phyloP scores from a whole-genome alignment of 441 rosid species.

The Pelargonium citronellum region DNA sequence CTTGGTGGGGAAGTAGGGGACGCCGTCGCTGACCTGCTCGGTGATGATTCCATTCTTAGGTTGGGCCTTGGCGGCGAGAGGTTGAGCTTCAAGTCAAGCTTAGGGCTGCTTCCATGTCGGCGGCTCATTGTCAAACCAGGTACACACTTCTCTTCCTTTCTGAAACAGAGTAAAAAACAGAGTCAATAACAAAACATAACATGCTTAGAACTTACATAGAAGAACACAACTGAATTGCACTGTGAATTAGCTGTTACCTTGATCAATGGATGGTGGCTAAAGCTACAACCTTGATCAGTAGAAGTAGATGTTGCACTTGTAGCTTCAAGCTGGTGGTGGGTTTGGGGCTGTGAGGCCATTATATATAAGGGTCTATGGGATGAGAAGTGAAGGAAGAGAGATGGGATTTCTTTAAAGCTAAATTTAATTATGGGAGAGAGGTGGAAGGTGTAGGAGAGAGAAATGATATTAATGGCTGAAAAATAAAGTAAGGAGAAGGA shows the following conservation, averaged over 20 bases:
- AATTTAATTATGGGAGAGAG: slow-evolving; percentile 61
- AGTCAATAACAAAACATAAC: neutral
- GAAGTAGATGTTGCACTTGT: neutral
- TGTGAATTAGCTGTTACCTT: slow-evolving; percentile 28
- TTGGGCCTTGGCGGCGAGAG: slow-evolving; percentile 68
- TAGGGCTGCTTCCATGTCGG: slow-evolving; percentile 49
- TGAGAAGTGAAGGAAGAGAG: slow-evolving; percentile 33
- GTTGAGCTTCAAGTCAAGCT: slow-evolving; percentile 83
- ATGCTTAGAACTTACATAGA: neutral
- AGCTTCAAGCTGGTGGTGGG: slow-evolving; percentile 15
- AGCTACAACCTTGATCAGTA: slow-evolving; percentile 11
- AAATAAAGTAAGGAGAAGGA: slow-evolving; percentile 34
- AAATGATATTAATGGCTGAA: slow-evolving; percentile 38
- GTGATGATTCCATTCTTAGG: slow-evolving; percentile 37
- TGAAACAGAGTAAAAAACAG: neutral
- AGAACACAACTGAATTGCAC: neutral
- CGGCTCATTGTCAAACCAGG: slow-evolving; percentile 48
- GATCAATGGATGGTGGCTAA: slow-evolving; percentile 11
- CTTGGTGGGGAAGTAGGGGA: slow-evolving; percentile 80
- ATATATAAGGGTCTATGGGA: slow-evolving; percentile 33
- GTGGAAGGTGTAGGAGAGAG: slow-evolving; percentile 39
- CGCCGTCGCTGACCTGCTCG: slow-evolving; percentile 50
- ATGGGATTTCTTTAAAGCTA: slow-evolving; percentile 54
- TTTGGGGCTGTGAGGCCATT: slow-evolving; percentile 39
- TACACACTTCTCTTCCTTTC: slow-evolving; percentile 14